These are phyloP conservation scores for Cenococcum geophilum DNA, from an alignment of 495 filamentous ascomycete genomes.

Conservation along the genomic window DNA sequence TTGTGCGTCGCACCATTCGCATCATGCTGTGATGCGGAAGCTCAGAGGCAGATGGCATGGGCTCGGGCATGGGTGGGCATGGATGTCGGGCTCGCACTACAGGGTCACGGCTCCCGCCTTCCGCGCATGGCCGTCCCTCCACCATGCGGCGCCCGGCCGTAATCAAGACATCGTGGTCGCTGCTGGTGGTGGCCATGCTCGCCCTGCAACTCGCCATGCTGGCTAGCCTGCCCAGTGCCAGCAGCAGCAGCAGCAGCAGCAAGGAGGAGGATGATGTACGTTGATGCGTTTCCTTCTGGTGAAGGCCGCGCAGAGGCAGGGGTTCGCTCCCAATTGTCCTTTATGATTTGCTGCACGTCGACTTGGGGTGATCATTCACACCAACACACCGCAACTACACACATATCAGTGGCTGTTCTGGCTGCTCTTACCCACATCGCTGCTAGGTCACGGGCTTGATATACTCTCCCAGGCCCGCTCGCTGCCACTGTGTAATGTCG, in stretches of 20 bases:
- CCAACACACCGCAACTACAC: conserved; percentile 17
- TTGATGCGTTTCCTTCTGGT: no score
- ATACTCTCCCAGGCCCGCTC: conserved; percentile 10
- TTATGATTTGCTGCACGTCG: conserved; percentile 23
- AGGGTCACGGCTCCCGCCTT: not conserved
- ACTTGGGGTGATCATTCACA: conserved; percentile 21
- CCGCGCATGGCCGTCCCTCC: not conserved
- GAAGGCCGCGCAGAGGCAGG: not conserved
- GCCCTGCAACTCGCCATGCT: no score
- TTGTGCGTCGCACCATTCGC: not conserved
- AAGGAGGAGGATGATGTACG: no score
- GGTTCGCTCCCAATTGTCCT: not conserved
- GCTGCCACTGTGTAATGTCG: not conserved
- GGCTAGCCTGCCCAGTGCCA: no score
- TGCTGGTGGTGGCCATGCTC: not conserved
- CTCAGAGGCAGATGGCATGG: no score
- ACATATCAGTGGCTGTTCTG: conserved; percentile 26
- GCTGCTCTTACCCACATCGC: conserved; percentile 14
- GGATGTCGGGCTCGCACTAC: not conserved
- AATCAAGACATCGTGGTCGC: not conserved
- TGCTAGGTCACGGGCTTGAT: conserved; percentile 19
- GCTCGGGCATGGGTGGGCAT: not conserved
- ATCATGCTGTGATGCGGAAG: not conserved
- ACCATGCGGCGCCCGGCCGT: not conserved
- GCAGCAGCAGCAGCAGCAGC: no score